Base-by-base conservation (phyloP, 305 asterid species). In the Fraxinus dipetala region DNA sequence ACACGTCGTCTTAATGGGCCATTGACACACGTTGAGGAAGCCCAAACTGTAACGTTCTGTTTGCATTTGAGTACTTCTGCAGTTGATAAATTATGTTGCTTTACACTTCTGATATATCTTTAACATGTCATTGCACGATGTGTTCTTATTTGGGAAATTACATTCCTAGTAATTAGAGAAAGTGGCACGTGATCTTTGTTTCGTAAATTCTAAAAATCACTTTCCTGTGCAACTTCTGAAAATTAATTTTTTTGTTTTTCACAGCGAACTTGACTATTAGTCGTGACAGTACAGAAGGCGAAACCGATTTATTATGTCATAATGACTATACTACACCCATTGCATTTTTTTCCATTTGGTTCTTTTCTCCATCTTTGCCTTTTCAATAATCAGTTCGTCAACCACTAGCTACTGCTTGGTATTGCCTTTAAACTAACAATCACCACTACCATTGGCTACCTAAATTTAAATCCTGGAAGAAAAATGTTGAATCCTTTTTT, bases 1-100 rank as follows among this genome's bases (percentile, higher is more conserved):
- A 87, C 93, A 4, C 88, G 65, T 77, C 88, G 75, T 77, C 93
- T 91, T 79, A 89, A 75, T 83, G 89, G 91, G 81, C 92, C 91
- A 75, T 81, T 90, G 85, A 89, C 92, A 78, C 89, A 77, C 72
- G 75, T 40, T 31, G 95, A 91, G 84, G 91, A 89, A 84, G 74
- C 89, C 43, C 89, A 87, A 86, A 83, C 87, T 77, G 95, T 91
- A 89, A 87, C 74, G 18, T 65, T 61, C 83, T 83, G 5, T 72
- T 86, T 76, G 34, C 79, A 67, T 76, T 76, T 59, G 32, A 14
- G 38, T 77, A 13, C 59, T 20, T 22, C 38, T 14, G 13, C 43
- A 32, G 76, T 26, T 14, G 76, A 13, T 70, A 70, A 31, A 70
- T 70, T 16, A 30, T 30, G 32, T 28, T 70, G 76, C 31, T 70